Percentiles rank a stretch among this genome's conserved stretches.
Evolutionary conservation across 305 asterid genomes (phyloP).

Genomic region (Fraxinus velutina): DNA sequence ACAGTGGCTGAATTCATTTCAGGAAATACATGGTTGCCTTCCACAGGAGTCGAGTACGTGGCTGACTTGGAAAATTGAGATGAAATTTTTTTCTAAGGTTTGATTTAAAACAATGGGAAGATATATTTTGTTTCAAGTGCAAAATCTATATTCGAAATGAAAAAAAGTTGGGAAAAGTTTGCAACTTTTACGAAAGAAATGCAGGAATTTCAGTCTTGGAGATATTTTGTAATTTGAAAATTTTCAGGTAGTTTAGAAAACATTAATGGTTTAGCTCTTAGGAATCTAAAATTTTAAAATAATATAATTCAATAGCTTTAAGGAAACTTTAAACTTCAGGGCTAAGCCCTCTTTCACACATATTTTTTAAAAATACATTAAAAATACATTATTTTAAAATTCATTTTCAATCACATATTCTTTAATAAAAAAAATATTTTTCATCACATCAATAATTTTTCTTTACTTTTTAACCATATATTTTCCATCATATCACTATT

Average conservation of each 20-base stretch:
- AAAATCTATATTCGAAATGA: neutral
- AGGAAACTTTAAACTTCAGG: neutral
- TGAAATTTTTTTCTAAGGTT: neutral
- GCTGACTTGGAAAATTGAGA: constrained; percentile 28
- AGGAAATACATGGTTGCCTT: constrained; percentile 60
- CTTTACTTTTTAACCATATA: no score
- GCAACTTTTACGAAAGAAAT: neutral
- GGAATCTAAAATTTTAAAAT: neutral
- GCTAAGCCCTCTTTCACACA: no score
- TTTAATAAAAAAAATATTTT: no score
- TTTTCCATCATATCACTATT: no score
- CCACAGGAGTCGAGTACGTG: constrained; percentile 52
- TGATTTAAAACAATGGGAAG: neutral
- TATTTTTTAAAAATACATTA: no score
- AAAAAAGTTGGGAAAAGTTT: neutral
- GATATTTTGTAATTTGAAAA: neutral
- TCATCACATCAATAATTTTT: no score
- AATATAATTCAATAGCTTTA: neutral
- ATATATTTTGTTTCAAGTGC: neutral
- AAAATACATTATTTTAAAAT: no score
- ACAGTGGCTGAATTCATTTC: constrained; percentile 53
- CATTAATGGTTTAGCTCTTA: neutral
- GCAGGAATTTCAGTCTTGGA: neutral
- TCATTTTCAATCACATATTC: no score
- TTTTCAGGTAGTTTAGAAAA: neutral